Evolutionary conservation across 2,329 filamentous ascomycete species (phyloP), one percentile per base, ranked within the genome.

Genomic region (Diaporthe citriasiana): DNA sequence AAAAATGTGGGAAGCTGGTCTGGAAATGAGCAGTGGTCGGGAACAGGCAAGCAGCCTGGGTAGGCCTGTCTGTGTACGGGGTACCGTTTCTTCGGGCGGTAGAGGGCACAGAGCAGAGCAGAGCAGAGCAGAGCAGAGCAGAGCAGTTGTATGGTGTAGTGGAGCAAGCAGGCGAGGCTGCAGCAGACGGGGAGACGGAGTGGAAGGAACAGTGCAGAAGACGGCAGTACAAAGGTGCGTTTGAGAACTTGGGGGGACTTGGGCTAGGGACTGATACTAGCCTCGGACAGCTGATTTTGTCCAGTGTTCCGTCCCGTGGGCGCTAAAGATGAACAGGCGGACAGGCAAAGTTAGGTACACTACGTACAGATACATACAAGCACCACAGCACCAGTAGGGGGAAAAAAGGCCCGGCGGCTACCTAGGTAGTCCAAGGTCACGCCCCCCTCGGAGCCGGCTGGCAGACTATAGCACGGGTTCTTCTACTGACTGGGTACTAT

Each of bases 1-100:
- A 72, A 73, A 73, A 71, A 63, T 63, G 73, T 74, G 70, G 73
- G 63, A 40, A 60, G 68, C 15, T 42, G 53, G 53, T 74, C 68
- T 69, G 73, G 68, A 74, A 69, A 69, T 71, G 56, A 63, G 50
- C 56, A 59, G 55, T 30, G 57, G 56, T 53, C 70, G 35, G 50
- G 35, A 38, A 47, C 47, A 40, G 45, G 47, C 51, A 30, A 40
- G 60, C 22, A n/a, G 33, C 50, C 70, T 53, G 50, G 50, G 71
- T 53, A 50, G 25, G 42, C 40, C 38, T 63, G 57, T 25, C 47
- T 50, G 22, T 13, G 47, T 56, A 45, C 27, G 25, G 27, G 59
- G n/a, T 19, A 60, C 55, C 55, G 56, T 30, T 47, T n/a, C 25
- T n/a, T 47, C 19, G 17, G 53, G 38, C 27, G 68, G 47, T 53